phyloP scores from a whole-genome alignment of 176 grass and related monocot genomes.

The Musa schizocarpa region DNA sequence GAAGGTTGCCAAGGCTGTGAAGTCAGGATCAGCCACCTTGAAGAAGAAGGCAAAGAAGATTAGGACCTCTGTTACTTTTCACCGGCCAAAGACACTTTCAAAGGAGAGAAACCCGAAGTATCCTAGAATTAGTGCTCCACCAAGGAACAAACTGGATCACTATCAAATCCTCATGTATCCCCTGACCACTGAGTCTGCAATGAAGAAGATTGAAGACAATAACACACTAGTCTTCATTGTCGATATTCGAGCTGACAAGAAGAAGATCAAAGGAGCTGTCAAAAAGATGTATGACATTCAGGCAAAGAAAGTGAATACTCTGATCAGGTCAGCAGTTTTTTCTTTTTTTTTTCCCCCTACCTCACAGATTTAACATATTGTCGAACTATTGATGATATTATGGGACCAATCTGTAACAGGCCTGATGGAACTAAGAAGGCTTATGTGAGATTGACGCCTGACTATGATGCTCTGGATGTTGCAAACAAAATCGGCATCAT shows the following conservation, averaged over 20 bases:
- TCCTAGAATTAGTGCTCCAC: conserved; percentile 12
- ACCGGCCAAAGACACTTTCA: conserved; percentile 1
- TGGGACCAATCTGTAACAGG: neutral
- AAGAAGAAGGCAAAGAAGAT: conserved; percentile 8
- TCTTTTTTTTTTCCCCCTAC: neutral
- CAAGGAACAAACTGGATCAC: conserved; percentile 9
- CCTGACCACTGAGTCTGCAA: conserved; percentile 12
- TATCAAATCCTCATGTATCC: conserved; percentile 11
- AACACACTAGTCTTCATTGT: conserved; percentile 15
- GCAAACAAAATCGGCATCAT: conserved; percentile 17
- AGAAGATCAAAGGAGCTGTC: conserved; percentile 11
- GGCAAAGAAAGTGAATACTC: conserved; percentile 15
- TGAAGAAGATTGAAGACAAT: conserved; percentile 16
- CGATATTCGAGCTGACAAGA: conserved; percentile 8
- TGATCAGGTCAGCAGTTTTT: conserved; percentile 1
- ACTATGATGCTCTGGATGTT: conserved; percentile 7
- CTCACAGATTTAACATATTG: neutral
- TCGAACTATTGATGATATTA: neutral
- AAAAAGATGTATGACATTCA: conserved; percentile 17
- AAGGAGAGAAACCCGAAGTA: conserved; percentile 9
- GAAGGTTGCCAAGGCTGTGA: conserved; percentile 10
- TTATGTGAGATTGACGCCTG: conserved; percentile 14
- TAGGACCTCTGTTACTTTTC: conserved; percentile 5
- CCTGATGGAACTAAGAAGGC: conserved; percentile 12
- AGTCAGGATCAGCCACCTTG: neutral